Evolutionary conservation across 345 rosid genomes (phyloP).

Genomic region (Cardamine occulta): DNA sequence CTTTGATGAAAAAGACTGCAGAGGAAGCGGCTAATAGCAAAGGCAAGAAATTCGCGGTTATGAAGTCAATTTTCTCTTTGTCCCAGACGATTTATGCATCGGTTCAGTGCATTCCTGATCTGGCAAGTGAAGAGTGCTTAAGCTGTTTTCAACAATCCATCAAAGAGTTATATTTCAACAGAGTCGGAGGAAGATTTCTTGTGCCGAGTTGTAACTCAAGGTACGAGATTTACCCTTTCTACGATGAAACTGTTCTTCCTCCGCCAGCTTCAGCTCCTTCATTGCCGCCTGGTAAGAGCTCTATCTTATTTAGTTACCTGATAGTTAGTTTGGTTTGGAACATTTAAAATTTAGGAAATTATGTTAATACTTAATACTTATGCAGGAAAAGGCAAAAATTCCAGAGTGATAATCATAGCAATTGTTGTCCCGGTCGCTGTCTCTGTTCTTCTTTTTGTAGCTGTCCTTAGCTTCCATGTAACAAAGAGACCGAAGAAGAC

Average conservation of each 20-base stretch:
- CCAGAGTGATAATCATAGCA: slow-evolving; percentile 36
- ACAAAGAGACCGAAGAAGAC: background rate
- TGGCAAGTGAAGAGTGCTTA: slow-evolving; percentile 38
- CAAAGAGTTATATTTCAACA: background rate
- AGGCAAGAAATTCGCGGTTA: slow-evolving; percentile 33
- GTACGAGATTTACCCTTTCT: slow-evolving; percentile 57
- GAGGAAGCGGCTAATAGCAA: slow-evolving; percentile 28
- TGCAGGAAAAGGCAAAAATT: slow-evolving; percentile 35
- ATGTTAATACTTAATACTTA: background rate
- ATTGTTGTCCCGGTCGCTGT: slow-evolving; percentile 36
- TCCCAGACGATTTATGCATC: slow-evolving; percentile 39
- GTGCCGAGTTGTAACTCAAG: slow-evolving; percentile 50
- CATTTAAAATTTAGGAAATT: background rate
- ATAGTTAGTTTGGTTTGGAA: background rate
- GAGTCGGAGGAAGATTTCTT: slow-evolving; percentile 51
- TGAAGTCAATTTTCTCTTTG: background rate
- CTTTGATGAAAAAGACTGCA: slow-evolving; percentile 12
- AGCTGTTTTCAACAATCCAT: slow-evolving; percentile 38
- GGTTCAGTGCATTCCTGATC: slow-evolving; percentile 54
- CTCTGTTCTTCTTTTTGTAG: slow-evolving; percentile 11
- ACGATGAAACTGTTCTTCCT: slow-evolving; percentile 8
- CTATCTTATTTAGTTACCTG: background rate
- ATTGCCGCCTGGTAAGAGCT: slow-evolving; percentile 11
- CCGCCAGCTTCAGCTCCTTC: slow-evolving; percentile 16
- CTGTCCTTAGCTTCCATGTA: background rate